Conservation (phyloP, 2,329 filamentous ascomycete species). For the Aspergillus fischeri region DNA sequence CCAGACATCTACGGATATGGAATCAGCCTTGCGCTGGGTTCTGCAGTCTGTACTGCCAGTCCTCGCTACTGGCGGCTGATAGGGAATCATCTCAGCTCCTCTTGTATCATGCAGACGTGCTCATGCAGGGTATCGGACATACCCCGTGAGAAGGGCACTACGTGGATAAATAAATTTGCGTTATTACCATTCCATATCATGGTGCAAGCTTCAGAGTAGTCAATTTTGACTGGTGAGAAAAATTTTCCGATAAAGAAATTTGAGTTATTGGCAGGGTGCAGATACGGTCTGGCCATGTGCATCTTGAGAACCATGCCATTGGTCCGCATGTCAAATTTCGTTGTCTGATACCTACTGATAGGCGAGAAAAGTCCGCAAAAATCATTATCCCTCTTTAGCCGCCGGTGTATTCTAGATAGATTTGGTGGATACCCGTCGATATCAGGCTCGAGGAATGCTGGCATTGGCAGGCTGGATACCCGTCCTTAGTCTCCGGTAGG, state of each 20-base stretch:
- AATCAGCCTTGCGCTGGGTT: no score
- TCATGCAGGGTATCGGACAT: not conserved
- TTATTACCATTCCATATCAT: not conserved
- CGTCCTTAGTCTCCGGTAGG: not conserved
- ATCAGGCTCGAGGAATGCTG: not conserved
- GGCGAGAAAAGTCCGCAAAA: conserved; percentile 1
- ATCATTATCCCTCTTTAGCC: conserved; percentile 4
- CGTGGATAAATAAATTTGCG: not conserved
- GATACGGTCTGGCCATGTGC: not conserved
- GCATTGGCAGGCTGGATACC: not conserved
- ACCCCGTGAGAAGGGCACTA: not conserved
- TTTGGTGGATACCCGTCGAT: no score
- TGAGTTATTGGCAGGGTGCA: no score
- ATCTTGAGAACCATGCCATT: not conserved
- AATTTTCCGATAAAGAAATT: not conserved
- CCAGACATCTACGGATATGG: no score
- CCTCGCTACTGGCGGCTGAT: not conserved
- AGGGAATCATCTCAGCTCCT: not conserved
- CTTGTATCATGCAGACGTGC: not conserved
- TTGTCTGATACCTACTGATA: no score
- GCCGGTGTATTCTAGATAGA: not conserved
- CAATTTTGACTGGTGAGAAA: not conserved
- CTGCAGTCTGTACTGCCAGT: no score
- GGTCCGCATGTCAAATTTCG: not conserved
- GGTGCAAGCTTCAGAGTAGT: not conserved